These are phyloP conservation scores for Penicillium janthinellum DNA, from an alignment of 2,329 filamentous ascomycete species.

Conservation along the genomic window DNA sequence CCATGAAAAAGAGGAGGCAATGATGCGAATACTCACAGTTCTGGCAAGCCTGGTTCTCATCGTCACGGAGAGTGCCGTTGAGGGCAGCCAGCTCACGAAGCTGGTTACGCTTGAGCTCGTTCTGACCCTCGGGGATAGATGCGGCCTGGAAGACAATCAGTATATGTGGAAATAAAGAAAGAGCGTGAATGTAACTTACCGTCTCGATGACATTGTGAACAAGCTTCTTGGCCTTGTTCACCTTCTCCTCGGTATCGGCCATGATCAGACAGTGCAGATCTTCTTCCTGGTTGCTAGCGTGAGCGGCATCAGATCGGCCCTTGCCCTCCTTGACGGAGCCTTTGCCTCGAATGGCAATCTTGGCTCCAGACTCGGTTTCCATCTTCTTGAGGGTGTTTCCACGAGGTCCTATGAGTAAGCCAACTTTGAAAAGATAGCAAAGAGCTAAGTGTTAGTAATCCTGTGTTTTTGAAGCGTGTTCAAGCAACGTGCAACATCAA, in stretches of 20 bases:
- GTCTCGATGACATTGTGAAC: conserved; percentile 99
- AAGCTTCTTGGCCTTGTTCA: conserved; percentile 97
- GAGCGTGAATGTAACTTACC: conserved; percentile 59
- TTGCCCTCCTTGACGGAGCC: conserved; percentile 99
- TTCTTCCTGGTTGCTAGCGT: conserved; percentile 99
- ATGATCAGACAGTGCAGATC: conserved; percentile 99
- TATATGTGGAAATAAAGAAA: not conserved
- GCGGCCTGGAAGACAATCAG: conserved; percentile 69
- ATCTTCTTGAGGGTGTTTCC: conserved; percentile 99
- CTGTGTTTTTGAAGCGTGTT: conserved; percentile 41
- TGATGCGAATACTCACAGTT: conserved; percentile 64
- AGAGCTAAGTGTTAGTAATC: conserved; percentile 87
- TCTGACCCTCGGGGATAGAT: conserved; percentile 97
- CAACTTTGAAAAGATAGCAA: conserved; percentile 80
- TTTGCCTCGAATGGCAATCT: conserved; percentile 99
- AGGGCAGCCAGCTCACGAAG: conserved; percentile 95
- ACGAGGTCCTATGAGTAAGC: conserved; percentile 99
- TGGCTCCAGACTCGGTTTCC: conserved; percentile 95
- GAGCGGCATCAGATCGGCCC: conserved; percentile 95
- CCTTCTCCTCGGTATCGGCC: conserved; percentile 99
- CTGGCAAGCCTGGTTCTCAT: conserved; percentile 98
- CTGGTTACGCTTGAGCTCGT: conserved; percentile 98
- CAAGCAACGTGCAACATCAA: conserved; percentile 36
- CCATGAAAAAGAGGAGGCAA: not conserved
- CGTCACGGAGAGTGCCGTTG: conserved; percentile 97